Evolutionary conservation across 768 basidiomycete species (phyloP), one percentile per base, ranked within the genome.

Genomic region (Ephemerocybe angulata): DNA sequence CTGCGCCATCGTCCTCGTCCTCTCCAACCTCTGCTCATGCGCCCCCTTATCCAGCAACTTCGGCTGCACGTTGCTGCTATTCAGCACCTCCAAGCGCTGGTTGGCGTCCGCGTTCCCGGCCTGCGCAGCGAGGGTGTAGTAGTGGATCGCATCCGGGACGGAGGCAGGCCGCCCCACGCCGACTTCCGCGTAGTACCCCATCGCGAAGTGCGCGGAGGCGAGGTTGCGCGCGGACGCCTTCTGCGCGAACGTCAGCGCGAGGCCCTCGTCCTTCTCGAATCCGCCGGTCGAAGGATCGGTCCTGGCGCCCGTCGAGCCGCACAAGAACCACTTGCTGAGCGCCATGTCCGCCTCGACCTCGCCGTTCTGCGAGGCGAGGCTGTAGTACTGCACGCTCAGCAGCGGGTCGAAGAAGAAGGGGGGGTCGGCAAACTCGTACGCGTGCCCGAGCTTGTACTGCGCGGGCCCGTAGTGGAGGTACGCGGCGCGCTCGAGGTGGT

Each of bases 281-380:
- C 70, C 73, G 3, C 70, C 75, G n/a, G 66, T 65, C 4, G 67
- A 72, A 11, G 75, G 74, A 8, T 56, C 60, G 29, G 19, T 21
- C 37, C 42, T 28, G 10, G 38, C 35, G 7, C 35, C 27, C 10
- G 57, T 3, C 3, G 42, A 38, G 17, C 41, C 41, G 11, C 93
- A 95, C 47, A 98, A 72, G 76, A 97, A 98, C 95, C 96, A 98
- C 71, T 97, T 98, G 69, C 84, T 87, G 51, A 98, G 79, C 2
- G 93, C 95, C 93, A 98, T 95, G 66, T 98, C 93, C 0, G 96
- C 96, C 67, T 98, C 94, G 22, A 81, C 77, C 68, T 97, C 92
- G 30, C 91, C 90, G 56, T 88, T 83, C 69, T 95, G 87, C 54
- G 84, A 87, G 0, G 90, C 92, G 12, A 89, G 74, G 7, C 76